Base-by-base conservation (phyloP, 495 filamentous ascomycete species). In the Sphaerosporella brunnea region DNA sequence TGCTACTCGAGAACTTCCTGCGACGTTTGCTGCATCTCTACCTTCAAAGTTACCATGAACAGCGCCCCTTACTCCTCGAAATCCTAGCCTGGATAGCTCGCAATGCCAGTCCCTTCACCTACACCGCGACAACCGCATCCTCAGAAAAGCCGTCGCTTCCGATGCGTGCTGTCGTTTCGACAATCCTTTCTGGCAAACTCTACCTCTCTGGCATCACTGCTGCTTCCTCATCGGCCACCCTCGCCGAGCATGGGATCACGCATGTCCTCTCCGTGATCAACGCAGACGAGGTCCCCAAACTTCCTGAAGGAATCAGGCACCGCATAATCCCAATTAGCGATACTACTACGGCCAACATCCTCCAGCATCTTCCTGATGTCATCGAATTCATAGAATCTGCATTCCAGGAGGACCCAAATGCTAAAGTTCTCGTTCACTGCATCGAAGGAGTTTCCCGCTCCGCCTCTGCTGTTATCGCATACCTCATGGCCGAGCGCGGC, bases 201-300 rank as follows among this genome's bases (percentile, higher is more conserved):
- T 26, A 25, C 23, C 40, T 43, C 23, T 43, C 40, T 18, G 40
- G 40, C 40, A 26, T 43, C 11, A 43, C 40, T 11, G 40, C 40
- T 26, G 40, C 40, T 2, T 43, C 40, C 21, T 43, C 40, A 2
- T 7, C 40, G 3, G 21, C 13, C 20, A 43, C 3, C 9, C 24
- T 43, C 21, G 2, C 13, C 13, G 40, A 24, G 21, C 26, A 43
- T 11, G 40, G 23, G 24, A 25, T 43, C 19, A 43, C 40, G 3
- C 40, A 43, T 20, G 40, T 43, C 20, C 40, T 43, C 40, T 43
- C 40, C 1, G 23, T 43, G 1, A 2, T 43, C 2, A 25, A 19
- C 13, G 3, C 40, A 8, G 13, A 11, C 1, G 40, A 43, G 18
- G 40, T 23, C 13, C 40, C 40, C 9, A 24, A 26, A 26, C 7